phyloP scores from a whole-genome alignment of 345 rosid genomes.

The Trapa incisa region DNA sequence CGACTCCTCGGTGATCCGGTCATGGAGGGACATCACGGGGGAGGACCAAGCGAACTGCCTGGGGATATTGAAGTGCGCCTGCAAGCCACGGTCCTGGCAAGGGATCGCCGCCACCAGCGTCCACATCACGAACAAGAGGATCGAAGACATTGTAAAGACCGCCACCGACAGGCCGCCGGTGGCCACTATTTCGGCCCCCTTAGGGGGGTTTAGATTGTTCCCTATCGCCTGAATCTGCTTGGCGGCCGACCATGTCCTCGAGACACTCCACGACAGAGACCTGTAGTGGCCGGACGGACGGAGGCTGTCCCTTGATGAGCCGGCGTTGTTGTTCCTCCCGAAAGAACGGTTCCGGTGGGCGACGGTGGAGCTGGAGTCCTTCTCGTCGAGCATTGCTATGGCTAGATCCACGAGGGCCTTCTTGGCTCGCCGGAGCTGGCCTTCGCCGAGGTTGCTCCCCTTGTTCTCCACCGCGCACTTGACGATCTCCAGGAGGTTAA shows the following conservation, averaged over 20 bases:
- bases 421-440: conserved; percentile 78
- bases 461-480: conserved; percentile 34
- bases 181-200: conserved; percentile 38
- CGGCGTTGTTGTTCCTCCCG: conserved; percentile 28
- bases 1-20: conserved; percentile 64
- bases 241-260: conserved; percentile 95
- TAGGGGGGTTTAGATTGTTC: conserved; percentile 45
- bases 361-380: conserved; percentile 5
- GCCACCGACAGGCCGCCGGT: conserved; percentile 54
- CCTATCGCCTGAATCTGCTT: conserved; percentile 17
- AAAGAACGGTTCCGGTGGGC: conserved; percentile 77
- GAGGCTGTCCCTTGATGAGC: conserved; percentile 21
- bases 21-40: conserved; percentile 51
- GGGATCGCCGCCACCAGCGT: conserved; percentile 91
- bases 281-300: conserved; percentile 50
- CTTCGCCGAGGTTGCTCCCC: conserved; percentile 46
- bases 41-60: conserved; percentile 62
- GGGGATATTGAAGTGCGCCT: conserved; percentile 58
- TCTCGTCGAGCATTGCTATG: conserved; percentile 4
- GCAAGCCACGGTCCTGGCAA: conserved; percentile 91
- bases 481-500: conserved; percentile 31
- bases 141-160: conserved; percentile 54
- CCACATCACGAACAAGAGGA: conserved; percentile 83
- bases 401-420: conserved; percentile 78
- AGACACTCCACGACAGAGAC: conserved; percentile 93